phyloP scores from a whole-genome alignment of 352 stramenopile species.

The Phytophthora pistaciae region DNA sequence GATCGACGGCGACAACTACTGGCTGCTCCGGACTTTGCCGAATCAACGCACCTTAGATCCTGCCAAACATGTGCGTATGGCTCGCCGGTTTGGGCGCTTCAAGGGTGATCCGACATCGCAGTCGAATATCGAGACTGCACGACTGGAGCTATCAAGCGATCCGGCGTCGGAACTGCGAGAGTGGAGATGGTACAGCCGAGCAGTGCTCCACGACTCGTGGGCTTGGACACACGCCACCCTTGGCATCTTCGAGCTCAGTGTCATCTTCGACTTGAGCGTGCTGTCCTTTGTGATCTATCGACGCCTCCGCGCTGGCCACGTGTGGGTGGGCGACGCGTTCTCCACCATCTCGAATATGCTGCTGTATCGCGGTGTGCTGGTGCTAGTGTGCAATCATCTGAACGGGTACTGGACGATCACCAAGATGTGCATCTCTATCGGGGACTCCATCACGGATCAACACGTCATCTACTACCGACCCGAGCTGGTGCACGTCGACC shows the following conservation, averaged over 20 bases:
- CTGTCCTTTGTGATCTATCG: slow-evolving; percentile 43
- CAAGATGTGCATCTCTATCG: slow-evolving; percentile 34
- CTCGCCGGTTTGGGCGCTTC: slow-evolving; percentile 47
- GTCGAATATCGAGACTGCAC: slow-evolving; percentile 45
- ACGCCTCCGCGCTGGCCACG: slow-evolving; percentile 32
- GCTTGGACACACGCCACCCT: slow-evolving; percentile 52
- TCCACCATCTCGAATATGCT: slow-evolving; percentile 44
- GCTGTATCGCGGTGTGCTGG: slow-evolving; percentile 38
- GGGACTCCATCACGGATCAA: slow-evolving; percentile 24
- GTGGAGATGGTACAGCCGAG: slow-evolving; percentile 39
- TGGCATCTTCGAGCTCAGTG: slow-evolving; percentile 34
- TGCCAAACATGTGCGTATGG: slow-evolving; percentile 33
- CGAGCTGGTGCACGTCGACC: slow-evolving; percentile 36
- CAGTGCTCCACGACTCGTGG: slow-evolving; percentile 54
- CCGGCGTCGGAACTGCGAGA: slow-evolving; percentile 29
- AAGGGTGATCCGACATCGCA: slow-evolving; percentile 41
- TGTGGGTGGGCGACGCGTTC: slow-evolving; percentile 58
- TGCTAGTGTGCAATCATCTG: slow-evolving; percentile 42
- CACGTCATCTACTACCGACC: slow-evolving; percentile 42
- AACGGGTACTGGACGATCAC: slow-evolving; percentile 50
- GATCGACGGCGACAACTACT: slow-evolving; percentile 32
- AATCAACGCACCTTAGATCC: slow-evolving; percentile 20
- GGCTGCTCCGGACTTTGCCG: slow-evolving; percentile 19
- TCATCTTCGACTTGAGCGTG: slow-evolving; percentile 36
- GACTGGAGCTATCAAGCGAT: slow-evolving; percentile 33